A percentile compares a stretch with the other conserved stretches of the same genome.
Conservation (phyloP, 805 yeast genomes). For the Saccharomycopsis guyanensis region DNA sequence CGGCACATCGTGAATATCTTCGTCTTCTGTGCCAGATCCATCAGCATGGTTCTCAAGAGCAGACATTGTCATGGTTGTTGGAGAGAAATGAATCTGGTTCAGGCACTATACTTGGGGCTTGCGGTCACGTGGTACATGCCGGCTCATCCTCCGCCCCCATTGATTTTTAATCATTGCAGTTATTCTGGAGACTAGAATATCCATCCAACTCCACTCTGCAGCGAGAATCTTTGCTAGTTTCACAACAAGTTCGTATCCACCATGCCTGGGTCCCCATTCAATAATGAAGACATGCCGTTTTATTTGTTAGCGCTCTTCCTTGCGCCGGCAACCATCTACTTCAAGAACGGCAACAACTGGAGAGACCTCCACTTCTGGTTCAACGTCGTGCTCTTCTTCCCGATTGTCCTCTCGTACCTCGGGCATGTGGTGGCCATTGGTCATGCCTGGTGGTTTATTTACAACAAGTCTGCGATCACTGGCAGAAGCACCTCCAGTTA, state of each 20-base stretch:
- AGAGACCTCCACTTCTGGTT: conserved; percentile 21
- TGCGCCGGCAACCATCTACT: conserved; percentile 20
- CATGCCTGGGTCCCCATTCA: conserved; percentile 19
- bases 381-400: conserved; percentile 18
- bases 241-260: no score
- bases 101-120: no score
- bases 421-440: conserved; percentile 20
- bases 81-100: no score
- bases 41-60: no score
- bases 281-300: conserved; percentile 21
- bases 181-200: no score
- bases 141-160: no score
- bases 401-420: conserved; percentile 14
- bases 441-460: conserved; percentile 22
- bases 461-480: conserved; percentile 16
- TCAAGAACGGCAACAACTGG: conserved; percentile 19
- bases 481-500: conserved; percentile 7
- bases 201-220: no score
- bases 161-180: no score
- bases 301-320: conserved; percentile 19
- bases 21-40: conserved; percentile 1
- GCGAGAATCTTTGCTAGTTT: no score
- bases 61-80: no score
- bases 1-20: conserved; percentile 1
- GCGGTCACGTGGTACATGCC: no score